Base-by-base conservation (phyloP, 805 yeast genomes). In the Helenozyma rhizophorensis region DNA sequence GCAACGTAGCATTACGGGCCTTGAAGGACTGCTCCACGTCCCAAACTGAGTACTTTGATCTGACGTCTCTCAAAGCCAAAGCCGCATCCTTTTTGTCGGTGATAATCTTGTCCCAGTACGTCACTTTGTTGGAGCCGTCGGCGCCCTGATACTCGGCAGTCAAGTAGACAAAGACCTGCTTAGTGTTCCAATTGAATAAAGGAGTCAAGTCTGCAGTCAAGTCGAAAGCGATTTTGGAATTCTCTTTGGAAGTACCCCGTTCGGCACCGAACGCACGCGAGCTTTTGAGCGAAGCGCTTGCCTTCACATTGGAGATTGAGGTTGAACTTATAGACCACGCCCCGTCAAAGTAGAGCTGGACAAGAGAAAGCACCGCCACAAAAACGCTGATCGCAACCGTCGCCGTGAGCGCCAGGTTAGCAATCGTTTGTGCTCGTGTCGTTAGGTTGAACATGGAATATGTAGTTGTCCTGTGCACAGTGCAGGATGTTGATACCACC, bases 181-280 rank as follows among this genome's bases (percentile, higher is more conserved):
- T 90, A 9, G 98, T 93, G 61, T 90, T 93, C 96, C 97, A 90
- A 58, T 83, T 88, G 72, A 89, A 89, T 32, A 93, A 68, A 2
- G 86, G 80, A 2, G 84, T 54, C 40, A 90, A 67, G 58, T 90
- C 96, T 2, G 70, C 67, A 5, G 76, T 76, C 28, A 93, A 62
- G 54, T 86, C 95, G 50, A 93, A 88, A 9, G 62, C 61, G 24
- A 88, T 56, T 47, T 72, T 75, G 36, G 83, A 69, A 54, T 86
- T 86, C 52, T 89, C 95, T 61, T 82, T 88, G 31, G 84, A 80
- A 43, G 69, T 72, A 31, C 80, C 77, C 37, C 70, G 70, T 7
- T 59, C 58, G 3, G 89, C 78, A 2, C 96, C 96, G 51, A 71
- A 81, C 39, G 72, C 68, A 47, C 77, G 76, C 45, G 78, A 78